Evolutionary conservation across 441 rosid genomes (phyloP), one percentile per base, ranked within the genome.

Genomic region (Codiaeum variegatum): DNA sequence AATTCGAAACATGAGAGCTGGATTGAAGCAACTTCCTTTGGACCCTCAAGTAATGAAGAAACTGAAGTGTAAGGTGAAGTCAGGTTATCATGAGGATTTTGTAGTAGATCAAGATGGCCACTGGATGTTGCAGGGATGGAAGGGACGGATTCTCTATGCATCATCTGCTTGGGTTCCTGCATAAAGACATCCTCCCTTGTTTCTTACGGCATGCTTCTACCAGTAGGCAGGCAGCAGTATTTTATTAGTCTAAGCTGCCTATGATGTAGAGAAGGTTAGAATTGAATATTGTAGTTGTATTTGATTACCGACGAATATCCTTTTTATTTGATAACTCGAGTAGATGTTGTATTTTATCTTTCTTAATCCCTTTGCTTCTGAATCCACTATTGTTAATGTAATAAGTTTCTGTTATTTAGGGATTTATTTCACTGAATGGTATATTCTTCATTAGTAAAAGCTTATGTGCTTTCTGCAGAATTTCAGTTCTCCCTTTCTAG

Each of bases 111-210:
- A 79, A 80, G 97, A 94, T 83, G 79, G 92, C 3, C 29, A 75
- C 7, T 94, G 99, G 99, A 73, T 92, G 85, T 80, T 94, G 75
- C 99, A 92, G 67, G 99, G 99, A 23, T 94, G 97, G 97, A 94
- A 92, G 84, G 99, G 99, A n/a, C 83, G 97, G 51, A 88, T 88
- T 77, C 34, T 91, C 2, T 85, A 73, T 65, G 98, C 91, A 44
- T 91, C 97, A 47, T 89, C 94, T 58, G 74, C 81, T 19, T 86
- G 90, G 93, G 77, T 85, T 66, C 88, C 95, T 72, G 81, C 78
- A 15, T 82, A 77, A 75, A 63, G 76, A 65, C n/a, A 55, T 23
- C 9, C 38, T 21, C 7, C 32, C 47, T 21, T 12, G 55, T 34
- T 58, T 31, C 13, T 42, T 10, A 10, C 42, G n/a, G 65, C 74